These are phyloP conservation scores for Setomelanomma holmii DNA, from an alignment of 2,329 filamentous ascomycete genomes.

Conservation along the genomic window DNA sequence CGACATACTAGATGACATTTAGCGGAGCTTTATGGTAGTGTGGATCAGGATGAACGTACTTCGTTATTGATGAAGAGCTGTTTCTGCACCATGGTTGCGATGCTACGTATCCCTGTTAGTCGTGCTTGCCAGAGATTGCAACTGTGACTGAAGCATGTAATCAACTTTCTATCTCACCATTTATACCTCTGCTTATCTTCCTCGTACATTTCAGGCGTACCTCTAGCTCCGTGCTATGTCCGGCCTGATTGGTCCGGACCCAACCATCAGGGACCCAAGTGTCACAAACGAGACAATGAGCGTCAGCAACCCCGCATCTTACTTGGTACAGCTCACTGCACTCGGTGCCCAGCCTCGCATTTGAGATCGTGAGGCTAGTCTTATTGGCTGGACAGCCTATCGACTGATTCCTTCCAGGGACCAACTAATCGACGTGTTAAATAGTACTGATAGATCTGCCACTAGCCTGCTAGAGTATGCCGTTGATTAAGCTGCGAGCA, in stretches of 20 bases:
- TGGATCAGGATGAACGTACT: conserved; percentile 9
- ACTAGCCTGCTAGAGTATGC: not conserved
- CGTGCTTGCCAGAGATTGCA: too few species aligned
- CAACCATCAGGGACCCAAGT: not conserved
- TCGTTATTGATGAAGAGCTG: conserved; percentile 40
- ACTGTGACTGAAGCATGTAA: too few species aligned
- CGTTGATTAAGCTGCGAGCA: not conserved
- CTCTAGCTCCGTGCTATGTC: not conserved
- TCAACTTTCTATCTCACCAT: too few species aligned
- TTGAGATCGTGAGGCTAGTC: not conserved
- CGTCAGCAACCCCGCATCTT: conserved; percentile 6
- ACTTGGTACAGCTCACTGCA: not conserved
- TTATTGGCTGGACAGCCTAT: not conserved
- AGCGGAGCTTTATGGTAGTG: not conserved
- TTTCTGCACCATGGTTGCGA: conserved; percentile 22
- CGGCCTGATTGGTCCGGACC: not conserved
- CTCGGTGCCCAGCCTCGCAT: too few species aligned
- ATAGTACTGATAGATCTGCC: not conserved
- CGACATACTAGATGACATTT: conserved; percentile 22
- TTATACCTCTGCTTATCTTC: too few species aligned
- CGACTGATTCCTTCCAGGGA: not conserved
- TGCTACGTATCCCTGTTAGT: too few species aligned
- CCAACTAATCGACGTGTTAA: not conserved
- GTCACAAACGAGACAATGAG: not conserved
- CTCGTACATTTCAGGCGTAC: too few species aligned